phyloP scores from a whole-genome alignment of 1,139 yeast genomes.

The Lodderomyces margitis region DNA sequence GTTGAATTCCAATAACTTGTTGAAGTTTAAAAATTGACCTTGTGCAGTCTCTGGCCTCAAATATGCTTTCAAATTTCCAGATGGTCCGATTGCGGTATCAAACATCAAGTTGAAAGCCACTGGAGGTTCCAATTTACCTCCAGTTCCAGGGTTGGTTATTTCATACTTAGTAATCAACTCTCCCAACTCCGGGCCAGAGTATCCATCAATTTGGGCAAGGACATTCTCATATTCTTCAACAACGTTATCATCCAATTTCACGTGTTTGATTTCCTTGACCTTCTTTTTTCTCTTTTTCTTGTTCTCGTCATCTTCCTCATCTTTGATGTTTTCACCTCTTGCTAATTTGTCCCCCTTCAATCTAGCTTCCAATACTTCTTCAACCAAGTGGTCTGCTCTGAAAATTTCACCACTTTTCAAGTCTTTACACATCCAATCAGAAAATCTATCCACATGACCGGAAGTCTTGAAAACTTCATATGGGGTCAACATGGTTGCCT shows the following conservation, averaged over 20 bases:
- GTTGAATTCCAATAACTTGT: constrained; percentile 90
- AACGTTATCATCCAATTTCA: constrained; percentile 77
- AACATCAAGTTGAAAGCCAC: constrained; percentile 97
- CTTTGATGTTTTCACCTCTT: constrained; percentile 64
- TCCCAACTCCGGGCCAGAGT: constrained; percentile 88
- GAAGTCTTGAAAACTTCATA: constrained; percentile 96
- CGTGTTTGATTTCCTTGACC: constrained; percentile 90
- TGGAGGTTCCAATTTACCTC: constrained; percentile 84
- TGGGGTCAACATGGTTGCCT: constrained; percentile 96
- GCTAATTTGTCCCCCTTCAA: constrained; percentile 96
- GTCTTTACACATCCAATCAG: constrained; percentile 99
- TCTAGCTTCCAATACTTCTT: constrained; percentile 94
- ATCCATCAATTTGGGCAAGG: constrained; percentile 94
- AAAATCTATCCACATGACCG: constrained; percentile 98
- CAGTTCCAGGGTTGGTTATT: constrained; percentile 89
- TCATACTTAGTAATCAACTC: constrained; percentile 76
- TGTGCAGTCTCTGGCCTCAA: constrained; percentile 99
- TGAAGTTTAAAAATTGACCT: constrained; percentile 96
- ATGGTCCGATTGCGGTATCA: constrained; percentile 98
- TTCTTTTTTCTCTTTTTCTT: constrained; percentile 93
- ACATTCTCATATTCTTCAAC: constrained; percentile 80
- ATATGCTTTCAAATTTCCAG: constrained; percentile 93
- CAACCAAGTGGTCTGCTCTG: constrained; percentile 97
- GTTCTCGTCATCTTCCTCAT: constrained; percentile 67
- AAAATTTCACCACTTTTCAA: constrained; percentile 95